These are phyloP conservation scores for Podosphaera fusca DNA, from an alignment of 2,329 filamentous ascomycete species.

Conservation along the genomic window DNA sequence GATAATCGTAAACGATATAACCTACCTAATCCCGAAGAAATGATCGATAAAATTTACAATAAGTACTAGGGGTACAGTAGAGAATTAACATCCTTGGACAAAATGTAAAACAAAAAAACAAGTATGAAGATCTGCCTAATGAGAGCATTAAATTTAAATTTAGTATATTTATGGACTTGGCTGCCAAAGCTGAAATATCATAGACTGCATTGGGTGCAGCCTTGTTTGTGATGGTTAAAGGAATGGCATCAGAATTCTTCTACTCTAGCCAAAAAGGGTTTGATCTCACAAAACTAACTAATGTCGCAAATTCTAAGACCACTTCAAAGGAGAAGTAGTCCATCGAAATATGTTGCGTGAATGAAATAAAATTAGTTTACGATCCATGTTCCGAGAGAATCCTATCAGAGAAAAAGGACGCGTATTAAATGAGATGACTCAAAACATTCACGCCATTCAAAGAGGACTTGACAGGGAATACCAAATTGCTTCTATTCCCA, in stretches of 20 bases:
- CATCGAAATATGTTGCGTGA: neutral
- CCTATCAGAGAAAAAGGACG: neutral
- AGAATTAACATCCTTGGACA: neutral
- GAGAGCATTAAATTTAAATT: conserved; percentile 1
- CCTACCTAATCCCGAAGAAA: neutral
- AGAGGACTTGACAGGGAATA: neutral
- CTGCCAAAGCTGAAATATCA: neutral
- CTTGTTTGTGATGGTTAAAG: neutral
- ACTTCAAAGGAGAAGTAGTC: neutral
- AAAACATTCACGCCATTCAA: neutral
- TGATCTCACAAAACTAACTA: neutral
- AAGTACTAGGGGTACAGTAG: too few relatives aligned
- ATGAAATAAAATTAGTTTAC: neutral
- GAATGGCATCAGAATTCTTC: neutral
- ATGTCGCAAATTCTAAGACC: neutral
- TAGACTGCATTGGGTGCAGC: neutral
- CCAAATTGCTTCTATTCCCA: neutral
- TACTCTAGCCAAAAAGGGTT: neutral
- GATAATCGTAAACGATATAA: neutral
- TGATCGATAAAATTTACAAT: neutral
- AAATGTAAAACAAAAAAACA: neutral
- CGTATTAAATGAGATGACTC: neutral
- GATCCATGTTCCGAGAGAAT: neutral
- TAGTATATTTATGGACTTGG: neutral
- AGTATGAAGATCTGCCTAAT: neutral